Evolutionary conservation across 2,329 filamentous ascomycete genomes (phyloP), one percentile per base, ranked within the genome.

Genomic region (Davidsoniella australis): DNA sequence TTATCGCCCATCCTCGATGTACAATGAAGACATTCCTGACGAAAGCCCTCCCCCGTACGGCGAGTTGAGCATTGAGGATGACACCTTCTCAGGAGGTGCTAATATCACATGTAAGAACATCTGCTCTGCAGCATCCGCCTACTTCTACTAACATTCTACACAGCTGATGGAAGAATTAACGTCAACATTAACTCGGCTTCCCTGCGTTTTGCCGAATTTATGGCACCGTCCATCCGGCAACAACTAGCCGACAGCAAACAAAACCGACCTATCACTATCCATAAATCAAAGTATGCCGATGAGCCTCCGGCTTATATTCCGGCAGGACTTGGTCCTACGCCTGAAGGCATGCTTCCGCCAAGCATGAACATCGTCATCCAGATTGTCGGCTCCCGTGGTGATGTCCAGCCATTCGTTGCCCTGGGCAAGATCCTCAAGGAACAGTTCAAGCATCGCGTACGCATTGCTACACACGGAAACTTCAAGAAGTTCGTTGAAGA

Each of bases 161-260:
- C 47, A 78, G 82, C 75, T 53, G 81, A 88, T 64, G 85, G 85
- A 20, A 76, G 85, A 58, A 72, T 91, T 57, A 78, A 86, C 58
- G 86, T 91, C 65, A 80, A 78, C 54, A 85, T 91, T 64, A 78
- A 81, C 58, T 80, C 86, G 60, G 80, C 76, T 56, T 78, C 71
- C 49, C 16, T 43, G 5, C 44, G 45, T 20, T 48, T 51, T 47
- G 40, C 49, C 16, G 39, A 51, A 18, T 51, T 51, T 33, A 40
- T 51, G 29, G 45, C 49, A 5, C 65, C 68, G 36, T 64, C 72
- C 41, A 70, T 46, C 14, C 36, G 17, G 26, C 38, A 41, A 2
- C 46, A 48, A 23, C 39, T 41, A n/a, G 36, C 16, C 40, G 24
- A 41, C 48, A 65, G 55, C 23, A 41, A 33, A 24, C 6, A 17